These are phyloP conservation scores for Ophiostoma australiae DNA, from an alignment of 2,329 filamentous ascomycete genomes.

Conservation along the genomic window DNA sequence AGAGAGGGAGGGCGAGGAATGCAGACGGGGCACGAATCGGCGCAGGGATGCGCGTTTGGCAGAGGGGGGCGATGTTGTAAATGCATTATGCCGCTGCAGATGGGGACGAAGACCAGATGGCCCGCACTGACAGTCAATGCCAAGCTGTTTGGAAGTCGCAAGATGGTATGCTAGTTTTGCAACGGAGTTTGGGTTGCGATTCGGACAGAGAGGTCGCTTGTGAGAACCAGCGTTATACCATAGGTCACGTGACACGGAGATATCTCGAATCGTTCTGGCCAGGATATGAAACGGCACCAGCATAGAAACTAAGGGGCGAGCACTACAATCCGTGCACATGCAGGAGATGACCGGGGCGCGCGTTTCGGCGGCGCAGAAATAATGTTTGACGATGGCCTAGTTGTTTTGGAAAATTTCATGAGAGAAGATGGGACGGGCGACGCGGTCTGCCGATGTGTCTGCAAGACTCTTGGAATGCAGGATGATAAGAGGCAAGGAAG, in stretches of 20 bases:
- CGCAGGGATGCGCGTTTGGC: slow-evolving; percentile 7
- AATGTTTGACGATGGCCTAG: slow-evolving; percentile 6
- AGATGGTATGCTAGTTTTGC: neutral
- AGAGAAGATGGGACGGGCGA: neutral
- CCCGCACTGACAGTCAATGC: slow-evolving; percentile 4
- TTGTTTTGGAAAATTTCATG: neutral
- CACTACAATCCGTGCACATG: slow-evolving; percentile 12
- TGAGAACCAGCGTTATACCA: neutral
- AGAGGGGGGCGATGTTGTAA: neutral
- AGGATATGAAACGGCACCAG: slow-evolving; percentile 18
- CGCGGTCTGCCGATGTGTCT: neutral
- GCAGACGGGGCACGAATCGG: slow-evolving; percentile 9
- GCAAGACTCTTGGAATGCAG: neutral
- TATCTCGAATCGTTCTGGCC: slow-evolving; percentile 16
- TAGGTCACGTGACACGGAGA: slow-evolving; percentile 8
- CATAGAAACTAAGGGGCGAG: neutral
- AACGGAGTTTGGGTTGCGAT: neutral
- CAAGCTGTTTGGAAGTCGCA: slow-evolving; percentile 4
- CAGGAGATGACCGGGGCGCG: neutral
- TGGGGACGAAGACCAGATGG: slow-evolving; percentile 5
- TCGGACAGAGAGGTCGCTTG: neutral
- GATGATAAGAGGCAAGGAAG: neutral
- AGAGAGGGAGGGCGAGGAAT: neutral
- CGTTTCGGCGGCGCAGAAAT: slow-evolving; percentile 13
- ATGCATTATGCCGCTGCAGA: slow-evolving; percentile 10